A percentile compares a stretch with the other conserved stretches of the same genome.
Conservation (phyloP, 352 stramenopile species). For the Thalassiosira hispida region DNA sequence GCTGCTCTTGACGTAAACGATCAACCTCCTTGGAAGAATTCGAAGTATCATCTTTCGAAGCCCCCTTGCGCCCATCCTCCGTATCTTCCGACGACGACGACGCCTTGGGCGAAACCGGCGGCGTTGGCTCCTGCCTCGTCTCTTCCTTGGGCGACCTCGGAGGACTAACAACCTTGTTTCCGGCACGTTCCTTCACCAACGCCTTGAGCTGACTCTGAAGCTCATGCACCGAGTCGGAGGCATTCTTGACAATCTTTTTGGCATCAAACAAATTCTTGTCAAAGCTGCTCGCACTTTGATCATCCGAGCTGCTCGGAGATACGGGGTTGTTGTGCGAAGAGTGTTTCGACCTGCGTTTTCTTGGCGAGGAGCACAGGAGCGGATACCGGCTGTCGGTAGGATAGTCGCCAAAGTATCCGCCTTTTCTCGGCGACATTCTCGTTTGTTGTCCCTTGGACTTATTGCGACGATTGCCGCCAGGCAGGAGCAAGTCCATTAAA, state of each 20-base stretch:
- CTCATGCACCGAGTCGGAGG: constrained; percentile 8
- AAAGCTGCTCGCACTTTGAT: not conserved
- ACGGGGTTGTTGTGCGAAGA: not conserved
- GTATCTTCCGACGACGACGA: not conserved
- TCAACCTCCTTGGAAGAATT: not conserved
- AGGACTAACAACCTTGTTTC: not conserved
- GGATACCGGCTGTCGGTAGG: not conserved
- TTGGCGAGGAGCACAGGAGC: not conserved
- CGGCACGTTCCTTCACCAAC: constrained; percentile 21
- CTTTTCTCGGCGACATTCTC: not conserved
- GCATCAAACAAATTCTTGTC: not conserved
- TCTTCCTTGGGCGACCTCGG: not conserved
- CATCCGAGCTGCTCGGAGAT: not conserved
- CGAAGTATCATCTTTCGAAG: constrained; percentile 11
- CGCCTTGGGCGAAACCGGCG: not conserved
- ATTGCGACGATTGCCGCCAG: not conserved
- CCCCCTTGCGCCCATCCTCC: no score
- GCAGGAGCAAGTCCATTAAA: constrained; percentile 10
- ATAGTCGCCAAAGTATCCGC: not conserved
- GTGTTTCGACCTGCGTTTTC: not conserved
- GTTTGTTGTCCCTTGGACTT: not conserved
- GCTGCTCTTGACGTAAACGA: not conserved
- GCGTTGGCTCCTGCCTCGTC: constrained; percentile 23
- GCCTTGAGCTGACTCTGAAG: constrained; percentile 28
- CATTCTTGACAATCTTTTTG: not conserved